Conservation (phyloP, 2,329 filamentous ascomycete genomes). For the Epichloe brachyelytri region DNA sequence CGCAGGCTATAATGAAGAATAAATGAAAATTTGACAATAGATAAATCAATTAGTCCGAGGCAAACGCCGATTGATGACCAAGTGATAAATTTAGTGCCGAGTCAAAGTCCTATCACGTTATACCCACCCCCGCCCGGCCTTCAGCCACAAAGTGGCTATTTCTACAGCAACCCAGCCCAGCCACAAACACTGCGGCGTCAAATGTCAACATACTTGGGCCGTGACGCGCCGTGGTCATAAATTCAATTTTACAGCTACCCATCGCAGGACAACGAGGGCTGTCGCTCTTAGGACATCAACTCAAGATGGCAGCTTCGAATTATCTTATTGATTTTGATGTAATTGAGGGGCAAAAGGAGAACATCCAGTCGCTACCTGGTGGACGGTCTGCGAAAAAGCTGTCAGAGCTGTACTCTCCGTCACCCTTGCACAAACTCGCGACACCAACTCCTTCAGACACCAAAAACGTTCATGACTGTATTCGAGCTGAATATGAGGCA, state of each 20-base stretch:
- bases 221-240: neutral
- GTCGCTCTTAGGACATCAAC: slow-evolving; percentile 12
- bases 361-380: slow-evolving; percentile 85
- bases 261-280: neutral
- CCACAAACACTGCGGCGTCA: neutral
- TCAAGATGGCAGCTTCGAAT: slow-evolving; percentile 33
- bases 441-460: slow-evolving; percentile 60
- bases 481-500: slow-evolving; percentile 72
- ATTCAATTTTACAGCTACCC: neutral
- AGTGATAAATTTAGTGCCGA: neutral
- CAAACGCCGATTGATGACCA: neutral
- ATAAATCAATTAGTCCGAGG: neutral
- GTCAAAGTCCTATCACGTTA: neutral
- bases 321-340: slow-evolving; percentile 69
- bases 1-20: neutral
- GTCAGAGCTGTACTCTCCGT: slow-evolving; percentile 64
- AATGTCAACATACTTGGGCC: slow-evolving; percentile 10
- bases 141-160: slow-evolving; percentile 6
- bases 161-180: slow-evolving; percentile 7
- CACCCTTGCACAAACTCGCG: slow-evolving; percentile 41
- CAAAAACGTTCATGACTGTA: slow-evolving; percentile 63
- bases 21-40: neutral
- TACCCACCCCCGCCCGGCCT: neutral
- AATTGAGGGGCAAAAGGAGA: slow-evolving; percentile 95
- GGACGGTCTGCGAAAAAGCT: slow-evolving; percentile 82